Evolutionary conservation across 192 early-diverging fungal genomes (phyloP).

Genomic region (Diversispora epigaea): DNA sequence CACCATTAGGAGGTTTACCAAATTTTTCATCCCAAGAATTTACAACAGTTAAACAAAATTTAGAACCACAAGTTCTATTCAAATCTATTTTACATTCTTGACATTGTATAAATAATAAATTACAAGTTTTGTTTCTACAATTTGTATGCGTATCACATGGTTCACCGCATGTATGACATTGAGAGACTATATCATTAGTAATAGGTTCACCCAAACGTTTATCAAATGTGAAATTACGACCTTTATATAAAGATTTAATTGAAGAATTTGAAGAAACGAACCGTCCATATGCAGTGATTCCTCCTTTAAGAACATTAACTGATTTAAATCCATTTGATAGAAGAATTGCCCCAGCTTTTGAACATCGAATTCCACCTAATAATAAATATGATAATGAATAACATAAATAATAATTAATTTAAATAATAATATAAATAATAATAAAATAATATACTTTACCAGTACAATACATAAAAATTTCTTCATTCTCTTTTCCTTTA

Average conservation of each 20-base stretch:
- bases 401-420: not conserved
- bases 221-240: constrained; percentile 85
- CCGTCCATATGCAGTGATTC: constrained; percentile 74
- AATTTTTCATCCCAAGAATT: constrained; percentile 36
- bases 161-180: constrained; percentile 69
- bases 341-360: constrained; percentile 75
- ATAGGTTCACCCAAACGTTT: constrained; percentile 71
- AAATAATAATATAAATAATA: not conserved
- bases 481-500: constrained; percentile 51
- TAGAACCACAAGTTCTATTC: constrained; percentile 51
- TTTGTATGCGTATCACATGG: constrained; percentile 67
- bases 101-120: constrained; percentile 72
- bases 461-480: constrained; percentile 82
- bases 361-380: constrained; percentile 75
- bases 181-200: constrained; percentile 62
- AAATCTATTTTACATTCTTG: constrained; percentile 50
- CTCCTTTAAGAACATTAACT: constrained; percentile 70
- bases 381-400: not conserved
- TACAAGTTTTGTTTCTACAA: constrained; percentile 70
- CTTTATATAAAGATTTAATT: constrained; percentile 59
- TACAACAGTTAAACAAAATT: constrained; percentile 50
- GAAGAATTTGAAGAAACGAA: constrained; percentile 47
- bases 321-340: constrained; percentile 61
- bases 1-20: not conserved
- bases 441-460: not conserved